Percentiles rank a stretch among this genome's conserved stretches.
These are phyloP conservation scores for Acorus gramineus DNA, from an alignment of 106 monocot genomes.

Conservation along the genomic window DNA sequence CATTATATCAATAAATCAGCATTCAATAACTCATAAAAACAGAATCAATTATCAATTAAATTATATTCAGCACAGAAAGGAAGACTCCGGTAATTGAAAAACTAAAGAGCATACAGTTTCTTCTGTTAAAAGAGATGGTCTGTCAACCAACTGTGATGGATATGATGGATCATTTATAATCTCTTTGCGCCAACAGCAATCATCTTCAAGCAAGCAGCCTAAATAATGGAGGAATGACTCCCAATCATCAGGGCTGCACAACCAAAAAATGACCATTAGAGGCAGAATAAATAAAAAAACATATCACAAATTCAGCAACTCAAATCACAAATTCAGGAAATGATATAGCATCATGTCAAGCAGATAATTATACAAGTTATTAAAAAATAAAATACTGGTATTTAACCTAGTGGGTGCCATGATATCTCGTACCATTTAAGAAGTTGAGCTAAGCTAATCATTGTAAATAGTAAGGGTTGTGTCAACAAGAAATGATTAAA, in stretches of 20 bases:
- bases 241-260: constrained; percentile 96
- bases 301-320: neutral
- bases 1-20: too few relatives aligned
- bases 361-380: too few relatives aligned
- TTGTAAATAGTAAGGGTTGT: too few relatives aligned
- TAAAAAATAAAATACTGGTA: too few relatives aligned
- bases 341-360: too few relatives aligned
- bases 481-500: too few relatives aligned
- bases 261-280: constrained; percentile 15
- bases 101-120: constrained; percentile 44
- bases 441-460: too few relatives aligned
- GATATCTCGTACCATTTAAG: too few relatives aligned
- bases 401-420: too few relatives aligned
- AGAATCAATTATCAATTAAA: neutral
- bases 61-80: too few relatives aligned
- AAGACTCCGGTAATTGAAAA: neutral
- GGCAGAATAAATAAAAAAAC: constrained; percentile 11
- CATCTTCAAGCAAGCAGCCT: constrained; percentile 71
- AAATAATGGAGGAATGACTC: constrained; percentile 83
- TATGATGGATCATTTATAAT: constrained; percentile 5
- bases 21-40: neutral
- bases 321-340: too few relatives aligned
- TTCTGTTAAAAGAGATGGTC: constrained; percentile 26
- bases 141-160: constrained; percentile 21
- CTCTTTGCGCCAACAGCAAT: constrained; percentile 33